Evolutionary conservation across 2,329 filamentous ascomycete genomes (phyloP), one percentile per base, ranked within the genome.

Genomic region (Davidsoniella neocaledoniae): DNA sequence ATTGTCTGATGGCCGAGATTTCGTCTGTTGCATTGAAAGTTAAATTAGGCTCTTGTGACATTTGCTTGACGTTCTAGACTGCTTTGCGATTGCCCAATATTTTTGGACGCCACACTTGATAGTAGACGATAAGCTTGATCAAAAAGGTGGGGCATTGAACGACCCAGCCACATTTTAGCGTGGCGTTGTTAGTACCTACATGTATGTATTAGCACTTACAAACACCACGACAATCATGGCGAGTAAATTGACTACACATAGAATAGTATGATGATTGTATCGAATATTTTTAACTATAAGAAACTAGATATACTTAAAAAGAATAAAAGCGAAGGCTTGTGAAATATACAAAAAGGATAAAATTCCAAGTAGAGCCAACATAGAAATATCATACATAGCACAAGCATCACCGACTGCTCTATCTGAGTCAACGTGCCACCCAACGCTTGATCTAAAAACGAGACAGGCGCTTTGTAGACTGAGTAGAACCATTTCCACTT

Each of bases 91-190:
- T 36, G 17, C 49, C 49, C 46, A 51, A 51, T 51, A 51, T 51
- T 51, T 51, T 51, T 51, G 43, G 36, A 36, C 43, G 42, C 49
- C 43, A 51, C 44, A 51, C 5, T 14, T 33, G 47, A 49, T 44
- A 44, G 43, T 33, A 36, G 17, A 29, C n/a, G 47, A 49, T 49
- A 49, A 49, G 47, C 17, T 4, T 19, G 14, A 21, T 8, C 5
- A n/a, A 9, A 46, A 44, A 23, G 12, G 47, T 43, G 47, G 46
- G 40, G 40, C 47, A 0, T 1, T 17, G 5, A 5, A 23, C 21
- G 1, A 5, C 9, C 33, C 26, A 8, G 25, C 46, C 36, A 43
- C 39, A 25, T 7, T 12, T 1, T 25, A 19, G 21, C 21, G 39
- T 43, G 46, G 46, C 46, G 25, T 10, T 17, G 10, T 7, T 46